These are phyloP conservation scores for Talaromyces nanjingensis DNA, from an alignment of 495 filamentous ascomycete species.

Conservation along the genomic window DNA sequence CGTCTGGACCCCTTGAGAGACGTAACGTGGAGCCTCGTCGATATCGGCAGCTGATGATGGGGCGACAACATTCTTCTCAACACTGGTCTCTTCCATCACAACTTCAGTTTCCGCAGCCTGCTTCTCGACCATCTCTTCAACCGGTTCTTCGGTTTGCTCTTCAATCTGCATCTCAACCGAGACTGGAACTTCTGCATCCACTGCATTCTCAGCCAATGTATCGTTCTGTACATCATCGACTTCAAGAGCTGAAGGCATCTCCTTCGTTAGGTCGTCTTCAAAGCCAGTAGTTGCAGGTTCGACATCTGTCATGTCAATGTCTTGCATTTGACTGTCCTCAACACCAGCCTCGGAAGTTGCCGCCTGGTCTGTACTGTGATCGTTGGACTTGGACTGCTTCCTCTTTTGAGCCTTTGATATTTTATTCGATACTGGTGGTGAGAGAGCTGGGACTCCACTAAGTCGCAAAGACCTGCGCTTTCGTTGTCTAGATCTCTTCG, in stretches of 20 bases:
- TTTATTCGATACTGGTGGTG: not conserved
- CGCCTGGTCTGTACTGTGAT: not conserved
- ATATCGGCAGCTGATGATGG: not conserved
- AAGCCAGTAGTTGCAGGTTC: not conserved
- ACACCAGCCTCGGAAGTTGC: not conserved
- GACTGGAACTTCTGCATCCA: not conserved
- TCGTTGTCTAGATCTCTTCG: not conserved
- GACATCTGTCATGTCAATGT: conserved; percentile 3
- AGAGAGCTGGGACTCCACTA: not conserved
- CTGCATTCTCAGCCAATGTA: conserved; percentile 3
- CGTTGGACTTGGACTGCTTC: conserved; percentile 10
- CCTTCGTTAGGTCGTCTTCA: not conserved
- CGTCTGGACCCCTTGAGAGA: conserved; percentile 9
- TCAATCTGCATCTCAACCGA: not conserved
- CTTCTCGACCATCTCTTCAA: not conserved
- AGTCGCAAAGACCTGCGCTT: conserved; percentile 5
- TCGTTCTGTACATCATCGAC: conserved; percentile 11
- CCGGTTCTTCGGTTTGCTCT: not conserved
- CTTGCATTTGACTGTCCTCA: conserved; percentile 14
- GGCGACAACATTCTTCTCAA: not conserved
- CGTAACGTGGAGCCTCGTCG: not conserved
- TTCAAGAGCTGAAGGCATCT: conserved; percentile 11
- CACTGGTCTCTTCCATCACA: conserved; percentile 1
- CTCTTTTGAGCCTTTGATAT: conserved; percentile 7
- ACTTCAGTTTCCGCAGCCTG: conserved; percentile 6